Evolutionary conservation across 352 stramenopile species (phyloP), one percentile per base, ranked within the genome.

Genomic region (Phytophthora citrophthora): DNA sequence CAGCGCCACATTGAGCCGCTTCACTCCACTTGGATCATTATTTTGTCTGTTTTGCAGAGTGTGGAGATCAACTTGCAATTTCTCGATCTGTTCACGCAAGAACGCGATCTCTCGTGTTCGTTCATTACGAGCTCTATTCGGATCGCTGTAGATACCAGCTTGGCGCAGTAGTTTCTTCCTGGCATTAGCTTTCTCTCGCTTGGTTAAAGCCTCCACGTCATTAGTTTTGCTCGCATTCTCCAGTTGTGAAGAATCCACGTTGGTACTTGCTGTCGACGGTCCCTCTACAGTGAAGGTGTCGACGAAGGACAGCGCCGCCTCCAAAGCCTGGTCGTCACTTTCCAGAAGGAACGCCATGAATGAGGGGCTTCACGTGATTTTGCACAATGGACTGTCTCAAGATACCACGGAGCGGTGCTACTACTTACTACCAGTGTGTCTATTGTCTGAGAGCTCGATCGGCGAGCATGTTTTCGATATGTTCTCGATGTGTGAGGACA

Each of bases 401-500:
- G 24, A 63, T 50, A 49, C 26, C 51, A 38, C 20, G 0, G 18
- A 23, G 20, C 3, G 10, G 20, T 20, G 20, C 20, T n/a, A n/a
- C n/a, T n/a, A 20, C 18, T 20, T 20, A 20, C 18, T 20, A 20
- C 20, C 20, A 20, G 20, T 20, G 20, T 20, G 20, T 20, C 20
- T 20, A 20, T 44, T 6, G 34, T 46, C 53, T 48, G n/a, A 73
- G 27, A 8, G 69, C 48, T 46, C 41, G 47, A 36, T 70, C 63
- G 0, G 60, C 49, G 4, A 84, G 63, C 8, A 64, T 56, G 27
- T 85, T 85, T 56, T 81, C 76, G 11, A 85, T 83, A 52, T 68
- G 63, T 55, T 85, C 63, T 9, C 64, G 64, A 27, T 71, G 76
- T 11, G 56, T 52, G 6, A 60, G 47, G 23, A 79, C 70, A 57